A percentile compares a stretch with the other conserved stretches of the same genome.
Conservation (phyloP, 345 rosid species). For the Odontarrhena argentea region DNA sequence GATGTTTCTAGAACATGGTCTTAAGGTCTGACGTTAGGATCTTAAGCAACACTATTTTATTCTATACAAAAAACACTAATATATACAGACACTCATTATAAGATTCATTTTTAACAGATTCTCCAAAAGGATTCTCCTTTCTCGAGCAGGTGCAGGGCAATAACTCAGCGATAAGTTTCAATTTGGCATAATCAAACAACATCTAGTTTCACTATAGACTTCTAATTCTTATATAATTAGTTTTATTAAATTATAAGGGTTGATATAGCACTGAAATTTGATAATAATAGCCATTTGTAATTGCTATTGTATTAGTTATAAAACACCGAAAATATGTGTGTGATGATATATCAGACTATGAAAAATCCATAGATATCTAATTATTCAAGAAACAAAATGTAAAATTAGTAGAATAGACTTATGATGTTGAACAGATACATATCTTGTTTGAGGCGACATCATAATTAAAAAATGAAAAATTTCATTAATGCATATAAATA, state of each 20-base stretch:
- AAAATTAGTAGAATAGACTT: neutral
- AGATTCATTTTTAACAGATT: neutral
- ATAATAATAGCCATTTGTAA: neutral
- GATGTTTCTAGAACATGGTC: constrained; percentile 1
- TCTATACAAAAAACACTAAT: neutral
- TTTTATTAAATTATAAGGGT: neutral
- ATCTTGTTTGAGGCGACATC: constrained; percentile 1
- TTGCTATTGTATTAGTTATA: neutral
- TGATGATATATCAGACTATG: constrained; percentile 1
- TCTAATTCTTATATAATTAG: neutral
- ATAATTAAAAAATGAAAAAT: neutral
- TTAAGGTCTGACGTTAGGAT: constrained; percentile 1
- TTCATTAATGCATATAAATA: neutral
- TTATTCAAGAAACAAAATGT: neutral
- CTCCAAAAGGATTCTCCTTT: constrained; percentile 1
- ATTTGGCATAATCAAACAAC: constrained; percentile 1
- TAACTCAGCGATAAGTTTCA: constrained; percentile 1
- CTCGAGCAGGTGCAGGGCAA: constrained; percentile 2
- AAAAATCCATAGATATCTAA: neutral
- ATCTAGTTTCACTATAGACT: constrained; percentile 1
- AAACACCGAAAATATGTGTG: constrained; percentile 1
- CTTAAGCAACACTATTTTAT: neutral
- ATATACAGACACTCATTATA: neutral
- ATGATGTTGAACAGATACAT: constrained; percentile 1
- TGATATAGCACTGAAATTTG: constrained; percentile 1